phyloP scores from a whole-genome alignment of 805 yeast species.

The Starmerella asiatica region DNA sequence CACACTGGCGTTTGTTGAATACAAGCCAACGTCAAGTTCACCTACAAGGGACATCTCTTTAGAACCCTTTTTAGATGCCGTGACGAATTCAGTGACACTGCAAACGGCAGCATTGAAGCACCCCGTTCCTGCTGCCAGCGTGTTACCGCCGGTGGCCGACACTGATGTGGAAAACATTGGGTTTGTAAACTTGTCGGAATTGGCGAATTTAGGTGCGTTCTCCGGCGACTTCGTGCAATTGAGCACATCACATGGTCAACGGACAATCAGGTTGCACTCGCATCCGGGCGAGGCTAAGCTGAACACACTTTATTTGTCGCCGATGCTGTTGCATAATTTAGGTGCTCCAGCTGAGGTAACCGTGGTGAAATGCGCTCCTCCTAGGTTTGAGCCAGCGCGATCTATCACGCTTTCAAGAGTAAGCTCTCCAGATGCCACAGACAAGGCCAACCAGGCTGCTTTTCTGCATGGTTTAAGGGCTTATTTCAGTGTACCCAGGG shows the following conservation, averaged over 20 bases:
- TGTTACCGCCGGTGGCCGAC: slow-evolving; percentile 13
- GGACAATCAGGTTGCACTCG: slow-evolving; percentile 39
- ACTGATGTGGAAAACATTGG: slow-evolving; percentile 39
- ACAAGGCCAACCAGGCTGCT: slow-evolving; percentile 45
- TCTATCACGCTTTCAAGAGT: slow-evolving; percentile 54
- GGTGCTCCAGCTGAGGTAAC: slow-evolving; percentile 27
- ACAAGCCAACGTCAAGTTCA: background rate
- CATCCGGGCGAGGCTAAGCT: slow-evolving; percentile 50
- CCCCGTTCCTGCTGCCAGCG: slow-evolving; percentile 8
- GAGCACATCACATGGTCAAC: background rate
- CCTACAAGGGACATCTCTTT: background rate
- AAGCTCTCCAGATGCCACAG: slow-evolving; percentile 56
- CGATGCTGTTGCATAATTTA: slow-evolving; percentile 42
- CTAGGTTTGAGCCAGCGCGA: slow-evolving; percentile 37
- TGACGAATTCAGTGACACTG: background rate
- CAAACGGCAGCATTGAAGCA: slow-evolving; percentile 5
- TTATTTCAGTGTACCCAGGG: slow-evolving; percentile 47
- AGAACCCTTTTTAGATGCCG: slow-evolving; percentile 7
- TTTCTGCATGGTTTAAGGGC: slow-evolving; percentile 48
- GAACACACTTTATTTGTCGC: slow-evolving; percentile 44
- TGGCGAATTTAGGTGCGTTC: slow-evolving; percentile 46
- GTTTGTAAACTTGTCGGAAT: slow-evolving; percentile 36
- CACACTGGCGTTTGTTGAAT: slow-evolving; percentile 20
- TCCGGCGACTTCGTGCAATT: slow-evolving; percentile 50
- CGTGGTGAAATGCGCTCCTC: slow-evolving; percentile 5